These are phyloP conservation scores for Neurospora hispaniola DNA, from an alignment of 495 filamentous ascomycete genomes.

Conservation along the genomic window DNA sequence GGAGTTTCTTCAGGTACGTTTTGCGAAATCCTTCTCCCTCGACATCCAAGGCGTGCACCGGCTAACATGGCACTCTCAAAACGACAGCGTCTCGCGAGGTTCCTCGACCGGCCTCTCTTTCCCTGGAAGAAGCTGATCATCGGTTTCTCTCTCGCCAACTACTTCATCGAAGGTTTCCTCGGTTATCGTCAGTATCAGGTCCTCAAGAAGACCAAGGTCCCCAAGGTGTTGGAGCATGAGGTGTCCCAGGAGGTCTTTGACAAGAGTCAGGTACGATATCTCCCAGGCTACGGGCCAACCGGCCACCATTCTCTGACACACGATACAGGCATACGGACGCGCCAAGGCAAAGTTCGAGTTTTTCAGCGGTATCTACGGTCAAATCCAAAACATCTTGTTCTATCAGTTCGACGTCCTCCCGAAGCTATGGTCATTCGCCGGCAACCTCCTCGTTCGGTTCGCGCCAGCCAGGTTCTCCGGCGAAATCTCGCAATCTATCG, in stretches of 20 bases:
- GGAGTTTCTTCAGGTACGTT: conserved; percentile 43
- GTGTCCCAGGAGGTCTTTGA: conserved; percentile 86
- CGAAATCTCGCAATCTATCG: conserved; percentile 84
- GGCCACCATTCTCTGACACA: conserved; percentile 17
- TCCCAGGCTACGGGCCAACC: conserved; percentile 27
- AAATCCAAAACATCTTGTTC: conserved; percentile 74
- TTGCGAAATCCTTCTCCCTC: not conserved
- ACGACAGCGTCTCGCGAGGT: conserved; percentile 67
- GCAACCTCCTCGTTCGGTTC: conserved; percentile 59
- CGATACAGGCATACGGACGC: conserved; percentile 67
- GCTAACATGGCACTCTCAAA: conserved; percentile 1
- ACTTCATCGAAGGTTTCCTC: conserved; percentile 74
- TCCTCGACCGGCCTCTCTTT: conserved; percentile 83
- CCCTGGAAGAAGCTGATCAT: conserved; percentile 96
- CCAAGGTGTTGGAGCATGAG: conserved; percentile 74
- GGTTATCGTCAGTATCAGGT: conserved; percentile 80
- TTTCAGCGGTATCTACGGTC: conserved; percentile 68
- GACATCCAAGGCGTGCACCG: not conserved
- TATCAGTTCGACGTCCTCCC: conserved; percentile 86
- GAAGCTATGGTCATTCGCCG: conserved; percentile 77
- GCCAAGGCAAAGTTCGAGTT: conserved; percentile 87
- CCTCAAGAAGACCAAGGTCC: conserved; percentile 64
- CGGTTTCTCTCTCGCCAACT: conserved; percentile 84
- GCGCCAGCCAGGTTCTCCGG: conserved; percentile 70
- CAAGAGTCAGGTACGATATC: conserved; percentile 55